Evolutionary conservation across 805 yeast species (phyloP), one percentile per base, ranked within the genome.

Genomic region (Saturnispora besseyi): DNA sequence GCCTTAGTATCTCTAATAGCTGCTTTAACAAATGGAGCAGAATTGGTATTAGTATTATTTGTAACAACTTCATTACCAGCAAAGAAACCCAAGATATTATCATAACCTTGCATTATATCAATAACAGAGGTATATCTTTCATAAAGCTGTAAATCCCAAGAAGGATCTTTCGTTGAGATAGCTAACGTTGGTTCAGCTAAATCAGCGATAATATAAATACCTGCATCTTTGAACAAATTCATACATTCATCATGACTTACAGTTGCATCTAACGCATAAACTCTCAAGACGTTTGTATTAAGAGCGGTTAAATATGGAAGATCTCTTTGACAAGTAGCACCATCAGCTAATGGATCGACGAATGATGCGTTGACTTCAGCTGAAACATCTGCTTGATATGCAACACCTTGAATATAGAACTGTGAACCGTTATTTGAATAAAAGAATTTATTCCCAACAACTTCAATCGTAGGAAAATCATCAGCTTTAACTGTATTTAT

Each of bases 61-160:
- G 90, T 91, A 53, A 91, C 80, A 48, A 93, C 98, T 75, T 91
- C 99, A 69, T 93, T 93, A 54, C 98, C 99, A 29, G 98, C 98
- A 69, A 91, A 90, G 76, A 87, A 90, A 2, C 98, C 99, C 55
- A 91, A 74, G 15, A 87, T 78, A 68, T 91, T 91, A 44, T 82
- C 69, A 70, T 90, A 91, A 59, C 77, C 73, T 52, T 81, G 78
- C 72, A 93, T 78, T 57, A 76, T 70, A 67, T 93, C 97, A 51
- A 93, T 80, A 33, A 91, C 96, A 28, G 75, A 68, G 45, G 84
- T 81, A 72, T 91, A 91, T 65, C 97, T 78, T 52, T 79, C 70
- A 69, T 78, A 85, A 49, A 88, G 74, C 28, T 74, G 78, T 44
- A 79, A 68, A 64, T 81, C 79, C 96, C 96, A 89, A 48, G 70